These are phyloP conservation scores for Wallacemonas rigidus DNA, from an alignment of 208 protist species.

Conservation along the genomic window DNA sequence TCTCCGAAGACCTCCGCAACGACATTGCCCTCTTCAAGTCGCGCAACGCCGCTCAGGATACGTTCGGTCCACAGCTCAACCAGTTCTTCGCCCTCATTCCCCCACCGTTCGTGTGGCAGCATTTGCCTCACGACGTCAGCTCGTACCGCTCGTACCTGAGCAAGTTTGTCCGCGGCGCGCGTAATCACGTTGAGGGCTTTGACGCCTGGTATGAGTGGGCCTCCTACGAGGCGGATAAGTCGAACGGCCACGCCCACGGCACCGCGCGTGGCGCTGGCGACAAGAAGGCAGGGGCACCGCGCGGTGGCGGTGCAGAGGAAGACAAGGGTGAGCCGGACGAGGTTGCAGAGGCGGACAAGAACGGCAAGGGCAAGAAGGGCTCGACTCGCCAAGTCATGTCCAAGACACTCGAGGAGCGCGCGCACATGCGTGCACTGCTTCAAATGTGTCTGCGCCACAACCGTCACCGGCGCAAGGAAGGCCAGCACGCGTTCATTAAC, in stretches of 20 bases:
- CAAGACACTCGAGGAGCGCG: constrained; percentile 73
- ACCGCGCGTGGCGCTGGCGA: constrained; percentile 16
- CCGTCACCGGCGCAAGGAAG: constrained; percentile 63
- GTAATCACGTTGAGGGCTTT: constrained; percentile 61
- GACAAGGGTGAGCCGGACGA: constrained; percentile 24
- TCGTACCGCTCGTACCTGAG: constrained; percentile 72
- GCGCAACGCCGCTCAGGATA: constrained; percentile 32
- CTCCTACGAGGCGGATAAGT: constrained; percentile 65
- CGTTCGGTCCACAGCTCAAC: constrained; percentile 64
- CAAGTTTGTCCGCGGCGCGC: constrained; percentile 65
- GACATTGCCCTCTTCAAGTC: constrained; percentile 71
- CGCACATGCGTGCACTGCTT: constrained; percentile 79
- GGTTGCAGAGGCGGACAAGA: constrained; percentile 16
- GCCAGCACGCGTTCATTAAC: constrained; percentile 85
- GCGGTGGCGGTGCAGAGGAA: background rate
- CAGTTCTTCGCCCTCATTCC: constrained; percentile 72
- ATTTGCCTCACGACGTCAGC: constrained; percentile 64
- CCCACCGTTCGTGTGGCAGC: constrained; percentile 77
- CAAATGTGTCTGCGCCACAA: constrained; percentile 90
- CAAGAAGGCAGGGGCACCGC: constrained; percentile 22
- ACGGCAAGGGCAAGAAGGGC: constrained; percentile 36
- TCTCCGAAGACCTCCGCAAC: constrained; percentile 69
- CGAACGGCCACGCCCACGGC: constrained; percentile 19
- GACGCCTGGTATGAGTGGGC: constrained; percentile 88
- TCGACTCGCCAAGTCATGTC: constrained; percentile 57